Base-by-base conservation (phyloP, 2,329 filamentous ascomycete genomes). In the Fusarium concolor region DNA sequence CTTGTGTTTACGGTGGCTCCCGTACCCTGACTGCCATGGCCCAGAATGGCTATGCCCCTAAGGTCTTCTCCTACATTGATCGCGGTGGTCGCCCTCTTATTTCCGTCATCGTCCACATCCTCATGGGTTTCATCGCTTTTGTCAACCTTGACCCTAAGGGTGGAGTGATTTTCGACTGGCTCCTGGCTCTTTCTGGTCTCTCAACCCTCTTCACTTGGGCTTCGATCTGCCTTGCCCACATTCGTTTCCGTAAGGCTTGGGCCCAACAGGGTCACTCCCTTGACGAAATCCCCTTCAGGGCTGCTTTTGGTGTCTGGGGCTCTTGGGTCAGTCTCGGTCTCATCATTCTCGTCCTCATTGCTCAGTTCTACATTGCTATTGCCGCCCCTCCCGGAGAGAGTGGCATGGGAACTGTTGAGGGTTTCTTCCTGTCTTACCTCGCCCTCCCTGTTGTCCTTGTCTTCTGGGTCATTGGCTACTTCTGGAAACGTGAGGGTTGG, bases 401-500 rank as follows among this genome's bases (percentile, higher is more conserved):
- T 2, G 79, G 79, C 8, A 53, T 79, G 72, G 77, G 71, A 72
- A 82, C 70, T 46, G 85, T 79, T 17, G 79, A 86, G 68, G 79
- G 77, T 53, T 89, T 88, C 79, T 88, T 89, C 82, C 80, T 83
- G 73, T 75, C 80, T 7, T 87, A 85, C 75, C 82, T 88, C 18
- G 86, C 85, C 14, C 67, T 85, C 4, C 85, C 85, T 26, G 83
- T 88, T 56, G 84, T 88, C 53, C 71, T 88, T 18, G 62, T 78
- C 68, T 89, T 89, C 79, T 89, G 86, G 84, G 66, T 80, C 42
- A 73, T 80, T 49, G 87, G 89, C 5, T 92, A 86, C 75, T 44
- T 87, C 64, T 92, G 89, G 90, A 92, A 92, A 83, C 81, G 88
- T 46, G 77, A 82, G 47, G 85, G 85, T 22, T 91, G 87, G 85